Percentiles rank a stretch among this genome's conserved stretches.
Conservation (phyloP, 371 early-diverging fungal genomes). For the Funneliformis caledonium region DNA sequence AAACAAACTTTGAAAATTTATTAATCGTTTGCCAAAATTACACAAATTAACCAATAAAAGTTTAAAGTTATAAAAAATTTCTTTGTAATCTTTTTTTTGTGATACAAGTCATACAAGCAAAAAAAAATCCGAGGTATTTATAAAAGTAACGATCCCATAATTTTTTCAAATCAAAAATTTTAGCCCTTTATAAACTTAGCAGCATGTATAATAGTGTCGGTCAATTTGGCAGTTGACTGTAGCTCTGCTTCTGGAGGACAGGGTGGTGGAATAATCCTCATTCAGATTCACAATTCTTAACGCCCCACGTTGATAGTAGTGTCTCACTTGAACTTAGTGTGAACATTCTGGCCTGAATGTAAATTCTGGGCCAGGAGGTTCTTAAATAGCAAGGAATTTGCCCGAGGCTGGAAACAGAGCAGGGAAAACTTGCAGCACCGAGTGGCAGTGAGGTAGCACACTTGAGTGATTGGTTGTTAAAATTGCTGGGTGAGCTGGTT, state of each 20-base stretch:
- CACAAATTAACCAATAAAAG: too few species aligned
- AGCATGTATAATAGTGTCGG: constrained; percentile 41
- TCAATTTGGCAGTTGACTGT: constrained; percentile 52
- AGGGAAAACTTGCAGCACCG: constrained; percentile 65
- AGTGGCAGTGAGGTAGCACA: constrained; percentile 63
- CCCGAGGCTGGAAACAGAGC: constrained; percentile 68
- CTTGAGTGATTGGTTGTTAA: constrained; percentile 49
- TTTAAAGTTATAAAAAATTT: too few species aligned
- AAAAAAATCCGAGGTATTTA: too few species aligned
- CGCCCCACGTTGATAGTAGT: constrained; percentile 54
- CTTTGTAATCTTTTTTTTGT: too few species aligned
- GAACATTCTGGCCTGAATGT: constrained; percentile 55
- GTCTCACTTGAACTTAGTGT: constrained; percentile 60
- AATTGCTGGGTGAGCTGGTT: constrained; percentile 37
- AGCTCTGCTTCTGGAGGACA: constrained; percentile 55
- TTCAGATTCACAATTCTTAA: constrained; percentile 51
- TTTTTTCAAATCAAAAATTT: neutral
- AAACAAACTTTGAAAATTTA: too few species aligned
- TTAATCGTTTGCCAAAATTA: too few species aligned
- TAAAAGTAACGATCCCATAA: neutral
- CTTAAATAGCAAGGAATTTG: constrained; percentile 57
- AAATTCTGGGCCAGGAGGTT: constrained; percentile 55
- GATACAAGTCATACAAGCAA: too few species aligned
- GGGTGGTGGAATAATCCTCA: constrained; percentile 54
- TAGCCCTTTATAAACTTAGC: neutral